Conservation (phyloP, 345 rosid species). For the Melaleuca alternifolia region DNA sequence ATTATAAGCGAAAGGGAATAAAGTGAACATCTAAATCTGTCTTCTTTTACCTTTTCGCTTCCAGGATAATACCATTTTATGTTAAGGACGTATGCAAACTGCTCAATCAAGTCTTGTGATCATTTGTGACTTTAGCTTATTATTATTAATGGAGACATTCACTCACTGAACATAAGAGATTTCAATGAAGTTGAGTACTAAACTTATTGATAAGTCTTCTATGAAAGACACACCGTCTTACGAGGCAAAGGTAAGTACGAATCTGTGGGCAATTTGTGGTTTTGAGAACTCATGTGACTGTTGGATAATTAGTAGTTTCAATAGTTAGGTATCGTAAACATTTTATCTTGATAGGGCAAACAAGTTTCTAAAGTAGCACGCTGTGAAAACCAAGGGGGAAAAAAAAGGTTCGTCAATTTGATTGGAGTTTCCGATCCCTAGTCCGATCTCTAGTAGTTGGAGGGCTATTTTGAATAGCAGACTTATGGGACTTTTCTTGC, state of each 20-base stretch:
- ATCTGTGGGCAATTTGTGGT: not conserved
- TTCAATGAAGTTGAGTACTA: not conserved
- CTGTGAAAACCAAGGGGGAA: not conserved
- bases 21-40: not conserved
- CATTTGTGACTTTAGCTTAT: rapidly evolving
- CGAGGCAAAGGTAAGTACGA: not conserved
- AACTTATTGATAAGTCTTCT: too few relatives aligned
- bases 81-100: not conserved
- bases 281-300: not conserved
- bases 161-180: not conserved
- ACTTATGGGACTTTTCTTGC: not conserved
- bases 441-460: not conserved
- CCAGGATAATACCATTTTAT: not conserved
- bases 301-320: too few relatives aligned
- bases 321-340: too few relatives aligned
- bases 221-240: too few relatives aligned
- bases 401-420: not conserved
- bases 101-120: not conserved
- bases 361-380: not conserved
- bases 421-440: not conserved
- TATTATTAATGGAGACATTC: not conserved
- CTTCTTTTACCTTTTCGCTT: not conserved
- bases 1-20: not conserved
- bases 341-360: not conserved
- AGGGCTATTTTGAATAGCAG: not conserved